Evolutionary conservation across 2,329 filamentous ascomycete species (phyloP).

Genomic region (Anthostomella pinea): DNA sequence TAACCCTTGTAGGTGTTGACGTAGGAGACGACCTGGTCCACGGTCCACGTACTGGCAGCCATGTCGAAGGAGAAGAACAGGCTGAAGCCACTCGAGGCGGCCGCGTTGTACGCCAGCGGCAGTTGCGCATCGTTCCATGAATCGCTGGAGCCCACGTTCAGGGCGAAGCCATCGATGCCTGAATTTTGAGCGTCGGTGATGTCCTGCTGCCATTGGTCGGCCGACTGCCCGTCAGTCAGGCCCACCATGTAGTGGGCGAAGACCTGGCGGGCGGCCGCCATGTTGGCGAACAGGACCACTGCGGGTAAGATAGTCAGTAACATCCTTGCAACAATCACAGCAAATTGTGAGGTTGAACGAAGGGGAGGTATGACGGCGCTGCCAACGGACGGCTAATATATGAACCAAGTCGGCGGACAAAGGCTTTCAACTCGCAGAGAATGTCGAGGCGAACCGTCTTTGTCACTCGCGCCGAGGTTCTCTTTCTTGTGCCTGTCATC

Average conservation of each 20-base stretch:
- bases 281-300: slow-evolving; percentile 14
- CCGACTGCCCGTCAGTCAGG: slow-evolving; percentile 24
- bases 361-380: no score
- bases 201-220: slow-evolving; percentile 26
- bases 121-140: slow-evolving; percentile 25
- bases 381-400: no score
- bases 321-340: slow-evolving; percentile 2
- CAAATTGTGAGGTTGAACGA: no score
- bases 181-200: slow-evolving; percentile 24
- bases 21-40: slow-evolving; percentile 25
- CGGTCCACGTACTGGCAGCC: slow-evolving; percentile 27
- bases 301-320: slow-evolving; percentile 11
- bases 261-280: slow-evolving; percentile 18
- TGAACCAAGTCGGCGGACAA: no score
- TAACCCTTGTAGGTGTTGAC: slow-evolving; percentile 38
- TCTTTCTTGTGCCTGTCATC: no score
- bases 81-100: slow-evolving; percentile 29
- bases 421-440: no score
- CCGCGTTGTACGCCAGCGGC: slow-evolving; percentile 33
- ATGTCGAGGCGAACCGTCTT: no score
- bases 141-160: slow-evolving; percentile 25
- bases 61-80: slow-evolving; percentile 38
- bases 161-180: slow-evolving; percentile 29
- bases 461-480: no score
- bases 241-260: slow-evolving; percentile 31